Conservation (phyloP, 2,329 filamentous ascomycete species). For the Claviceps purpurea region DNA sequence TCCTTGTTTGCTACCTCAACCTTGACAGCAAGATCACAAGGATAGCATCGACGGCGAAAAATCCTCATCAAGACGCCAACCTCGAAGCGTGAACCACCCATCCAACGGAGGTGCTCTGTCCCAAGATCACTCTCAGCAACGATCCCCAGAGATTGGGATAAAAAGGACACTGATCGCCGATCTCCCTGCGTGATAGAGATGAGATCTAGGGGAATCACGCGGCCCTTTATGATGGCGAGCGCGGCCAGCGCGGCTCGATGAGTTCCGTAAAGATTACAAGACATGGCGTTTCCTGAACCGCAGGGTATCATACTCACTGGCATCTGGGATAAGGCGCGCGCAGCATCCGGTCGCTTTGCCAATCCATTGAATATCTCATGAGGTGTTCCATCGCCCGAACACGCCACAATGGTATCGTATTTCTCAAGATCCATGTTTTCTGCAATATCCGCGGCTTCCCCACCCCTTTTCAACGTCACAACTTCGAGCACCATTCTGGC, state of each 20-base stretch:
- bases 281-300: conserved; percentile 89
- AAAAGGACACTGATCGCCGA: conserved; percentile 65
- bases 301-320: conserved; percentile 82
- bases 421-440: conserved; percentile 62
- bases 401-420: conserved; percentile 77
- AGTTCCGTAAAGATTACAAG: conserved; percentile 77
- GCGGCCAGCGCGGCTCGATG: conserved; percentile 62
- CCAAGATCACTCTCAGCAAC: conserved; percentile 82
- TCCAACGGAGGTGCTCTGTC: conserved; percentile 86
- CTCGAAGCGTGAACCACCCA: conserved; percentile 76
- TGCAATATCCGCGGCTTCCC: conserved; percentile 68
- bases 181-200: conserved; percentile 76
- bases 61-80: conserved; percentile 71
- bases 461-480: conserved; percentile 54
- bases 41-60: conserved; percentile 65
- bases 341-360: conserved; percentile 61
- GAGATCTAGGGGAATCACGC: conserved; percentile 73
- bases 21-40: conserved; percentile 78
- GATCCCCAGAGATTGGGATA: conserved; percentile 81
- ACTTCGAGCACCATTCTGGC: conserved; percentile 67
- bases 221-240: conserved; percentile 73
- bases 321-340: conserved; percentile 58
- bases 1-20: conserved; percentile 66
- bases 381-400: conserved; percentile 82
- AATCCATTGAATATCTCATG: conserved; percentile 94